phyloP scores from a whole-genome alignment of 2,329 filamentous ascomycete genomes.

The Clonostachys chloroleuca region DNA sequence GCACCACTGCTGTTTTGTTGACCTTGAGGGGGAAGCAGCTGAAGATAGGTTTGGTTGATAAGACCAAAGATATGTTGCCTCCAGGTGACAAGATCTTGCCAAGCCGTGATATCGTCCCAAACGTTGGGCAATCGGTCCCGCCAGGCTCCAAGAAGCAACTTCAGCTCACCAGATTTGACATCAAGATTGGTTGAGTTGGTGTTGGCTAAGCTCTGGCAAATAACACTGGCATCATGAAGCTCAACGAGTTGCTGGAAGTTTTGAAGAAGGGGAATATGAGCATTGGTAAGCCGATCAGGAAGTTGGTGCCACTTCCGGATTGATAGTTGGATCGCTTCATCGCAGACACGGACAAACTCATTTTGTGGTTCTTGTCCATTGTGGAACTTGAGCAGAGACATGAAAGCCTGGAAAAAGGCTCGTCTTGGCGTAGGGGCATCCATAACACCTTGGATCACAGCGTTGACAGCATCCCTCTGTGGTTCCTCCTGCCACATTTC shows the following conservation, averaged over 20 bases:
- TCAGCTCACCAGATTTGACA: constrained; percentile 91
- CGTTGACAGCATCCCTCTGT: constrained; percentile 84
- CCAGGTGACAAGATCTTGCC: constrained; percentile 99
- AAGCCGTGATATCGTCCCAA: constrained; percentile 99
- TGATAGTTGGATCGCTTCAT: constrained; percentile 95
- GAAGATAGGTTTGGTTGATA: constrained; percentile 91
- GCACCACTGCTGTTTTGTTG: constrained; percentile 77
- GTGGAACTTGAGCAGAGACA: constrained; percentile 91
- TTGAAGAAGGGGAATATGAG: constrained; percentile 90
- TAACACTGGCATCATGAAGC: constrained; percentile 94
- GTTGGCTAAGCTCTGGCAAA: constrained; percentile 82
- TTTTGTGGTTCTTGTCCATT: constrained; percentile 73
- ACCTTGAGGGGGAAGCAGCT: constrained; percentile 73
- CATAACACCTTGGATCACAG: constrained; percentile 93
- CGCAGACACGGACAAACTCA: constrained; percentile 87
- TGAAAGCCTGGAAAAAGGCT: constrained; percentile 98
- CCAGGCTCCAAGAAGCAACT: constrained; percentile 91
- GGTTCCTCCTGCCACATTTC: constrained; percentile 90
- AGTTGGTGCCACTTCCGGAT: constrained; percentile 99
- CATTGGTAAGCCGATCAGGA: constrained; percentile 88
- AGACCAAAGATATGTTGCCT: constrained; percentile 97
- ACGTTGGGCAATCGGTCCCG: constrained; percentile 92
- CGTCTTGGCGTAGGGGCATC: constrained; percentile 92
- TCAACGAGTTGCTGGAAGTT: constrained; percentile 98
- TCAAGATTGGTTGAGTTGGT: constrained; percentile 86